Conservation (phyloP, 306 rosid species). For the Casuarina cunninghamiana region DNA sequence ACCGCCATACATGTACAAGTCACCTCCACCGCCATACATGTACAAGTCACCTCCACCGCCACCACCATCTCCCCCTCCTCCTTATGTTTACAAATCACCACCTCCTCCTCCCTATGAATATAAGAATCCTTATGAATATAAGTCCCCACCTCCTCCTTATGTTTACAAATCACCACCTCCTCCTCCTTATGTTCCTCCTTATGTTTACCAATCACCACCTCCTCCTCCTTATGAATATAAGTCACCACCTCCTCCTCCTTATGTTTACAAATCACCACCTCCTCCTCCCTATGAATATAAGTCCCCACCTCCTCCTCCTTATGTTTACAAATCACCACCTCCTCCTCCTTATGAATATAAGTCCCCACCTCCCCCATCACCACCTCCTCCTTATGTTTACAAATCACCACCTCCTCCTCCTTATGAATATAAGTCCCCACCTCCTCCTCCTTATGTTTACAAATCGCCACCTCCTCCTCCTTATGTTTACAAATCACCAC, state of each 20-base stretch:
- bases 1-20: neutral
- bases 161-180: neutral
- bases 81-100: neutral
- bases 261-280: constrained; percentile 20
- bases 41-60: neutral
- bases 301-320: too few species aligned
- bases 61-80: rapidly evolving
- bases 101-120: neutral
- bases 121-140: neutral
- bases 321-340: too few species aligned
- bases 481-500: too few species aligned
- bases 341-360: too few species aligned
- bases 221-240: neutral
- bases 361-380: too few species aligned
- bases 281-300: neutral
- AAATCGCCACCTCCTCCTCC: too few species aligned
- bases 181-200: neutral
- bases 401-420: too few species aligned
- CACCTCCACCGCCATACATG: neutral
- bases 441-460: too few species aligned
- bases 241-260: constrained; percentile 19
- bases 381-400: too few species aligned
- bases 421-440: too few species aligned
- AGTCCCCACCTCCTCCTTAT: neutral
- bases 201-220: neutral